Conservation (phyloP, 139 green algal species). For the Ettlia oleoabundans region DNA sequence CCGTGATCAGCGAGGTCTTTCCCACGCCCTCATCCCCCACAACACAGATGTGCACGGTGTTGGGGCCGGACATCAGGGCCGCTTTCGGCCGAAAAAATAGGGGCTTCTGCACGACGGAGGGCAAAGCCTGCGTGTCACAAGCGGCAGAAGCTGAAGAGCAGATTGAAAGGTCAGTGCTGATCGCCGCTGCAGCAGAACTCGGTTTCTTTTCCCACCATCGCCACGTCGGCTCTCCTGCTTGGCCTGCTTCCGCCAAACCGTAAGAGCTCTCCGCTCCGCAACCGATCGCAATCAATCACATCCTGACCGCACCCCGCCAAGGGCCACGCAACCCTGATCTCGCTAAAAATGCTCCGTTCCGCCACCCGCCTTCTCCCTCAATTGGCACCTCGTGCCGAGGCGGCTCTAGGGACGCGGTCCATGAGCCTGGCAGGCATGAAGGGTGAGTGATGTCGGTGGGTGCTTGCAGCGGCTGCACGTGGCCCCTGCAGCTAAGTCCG, state of each 20-base stretch:
- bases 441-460: constrained; percentile 5
- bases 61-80: neutral
- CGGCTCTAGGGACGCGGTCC: constrained; percentile 1
- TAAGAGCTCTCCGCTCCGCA: too few relatives aligned
- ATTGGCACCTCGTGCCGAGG: constrained; percentile 19
- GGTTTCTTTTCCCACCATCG: too few relatives aligned
- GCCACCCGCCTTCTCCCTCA: neutral
- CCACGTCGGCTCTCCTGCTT: too few relatives aligned
- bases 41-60: constrained; percentile 55
- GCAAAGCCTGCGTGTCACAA: too few relatives aligned
- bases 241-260: too few relatives aligned
- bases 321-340: neutral
- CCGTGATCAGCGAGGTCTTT: constrained; percentile 86
- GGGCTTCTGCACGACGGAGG: too few relatives aligned
- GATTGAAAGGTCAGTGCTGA: too few relatives aligned
- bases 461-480: neutral
- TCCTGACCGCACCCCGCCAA: too few relatives aligned
- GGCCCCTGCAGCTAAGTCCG: neutral
- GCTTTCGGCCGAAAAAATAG: too few relatives aligned
- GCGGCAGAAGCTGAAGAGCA: too few relatives aligned
- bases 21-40: constrained; percentile 78
- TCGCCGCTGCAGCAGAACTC: too few relatives aligned
- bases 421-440: constrained; percentile 30
- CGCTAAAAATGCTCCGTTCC: constrained; percentile 20
- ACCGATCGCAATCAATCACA: too few relatives aligned